Base-by-base conservation (phyloP, 768 basidiomycete species). In the Chalciporus piperatus region DNA sequence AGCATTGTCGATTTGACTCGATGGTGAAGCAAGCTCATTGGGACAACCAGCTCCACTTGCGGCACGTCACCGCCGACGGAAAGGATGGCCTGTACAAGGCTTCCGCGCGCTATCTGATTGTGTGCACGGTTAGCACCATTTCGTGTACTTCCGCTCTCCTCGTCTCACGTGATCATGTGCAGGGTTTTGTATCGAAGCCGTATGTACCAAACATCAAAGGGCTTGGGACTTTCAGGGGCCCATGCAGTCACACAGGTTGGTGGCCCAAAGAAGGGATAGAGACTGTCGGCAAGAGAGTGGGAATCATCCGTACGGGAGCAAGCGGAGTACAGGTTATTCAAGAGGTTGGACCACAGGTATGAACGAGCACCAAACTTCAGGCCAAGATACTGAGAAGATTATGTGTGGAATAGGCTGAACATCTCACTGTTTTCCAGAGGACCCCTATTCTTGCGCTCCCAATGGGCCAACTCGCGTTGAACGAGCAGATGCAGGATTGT, bases 261-360 rank as follows among this genome's bases (percentile, higher is more conserved):
- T 58, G 57, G 57, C 57, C 57, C n/a, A 50, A 49, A 25, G 47
- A 47, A 17, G 59, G 59, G 6, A 60, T 60, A 16, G 43, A 56
- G n/a, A 60, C 43, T 1, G 30, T 0, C 12, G 46, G 58, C 1
- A 56, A 60, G 22, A 47, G 38, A 9, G 59, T 60, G 8, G 59
- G 58, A 9, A 17, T 60, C 6, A 60, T 60, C 4, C 58, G 59
- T 1, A 60, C 59, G 0, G 59, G 59, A 32, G 45, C 58, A 6
- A 57, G 58, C 19, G 58, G 51, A 1, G 51, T 60, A 4, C 59
- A 61, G 33, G 39, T 47, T 2, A 51, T 44, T 19, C 59, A 57
- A 49, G 59, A 51, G 13, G 48, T 61, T 8, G 59, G 55, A 10
- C 22, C 0, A 32, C 49, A 60, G 16, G 59, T 60, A 41, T 4